Evolutionary conservation across 352 stramenopile genomes (phyloP).

Genomic region (Pythium volutum): DNA sequence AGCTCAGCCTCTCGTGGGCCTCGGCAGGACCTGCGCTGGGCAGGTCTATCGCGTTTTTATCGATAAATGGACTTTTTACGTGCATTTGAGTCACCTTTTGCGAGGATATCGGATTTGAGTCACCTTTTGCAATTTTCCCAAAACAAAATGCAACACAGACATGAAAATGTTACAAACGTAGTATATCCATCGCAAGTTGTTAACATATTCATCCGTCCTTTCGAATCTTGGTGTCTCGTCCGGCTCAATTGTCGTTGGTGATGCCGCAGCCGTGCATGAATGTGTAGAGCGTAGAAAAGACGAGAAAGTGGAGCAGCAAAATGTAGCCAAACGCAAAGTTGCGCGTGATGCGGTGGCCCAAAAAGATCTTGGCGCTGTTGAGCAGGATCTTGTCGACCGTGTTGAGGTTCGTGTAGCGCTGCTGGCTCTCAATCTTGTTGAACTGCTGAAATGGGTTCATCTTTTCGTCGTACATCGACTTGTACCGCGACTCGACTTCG

Average conservation of each 20-base stretch:
- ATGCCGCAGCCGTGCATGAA: conserved; percentile 85
- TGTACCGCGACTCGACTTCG: conserved; percentile 80
- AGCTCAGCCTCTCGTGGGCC: too few relatives aligned
- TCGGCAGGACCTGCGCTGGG: too few relatives aligned
- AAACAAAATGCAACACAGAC: background rate
- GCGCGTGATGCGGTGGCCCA: conserved; percentile 78
- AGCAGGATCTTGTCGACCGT: conserved; percentile 90
- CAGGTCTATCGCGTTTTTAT: too few relatives aligned
- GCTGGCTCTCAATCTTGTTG: conserved; percentile 87
- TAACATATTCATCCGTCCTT: background rate
- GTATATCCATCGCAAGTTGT: conserved; percentile 4
- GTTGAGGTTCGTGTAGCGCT: conserved; percentile 89
- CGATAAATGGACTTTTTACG: too few relatives aligned
- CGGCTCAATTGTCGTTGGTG: conserved; percentile 46
- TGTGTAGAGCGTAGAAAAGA: conserved; percentile 83
- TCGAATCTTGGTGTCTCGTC: too few relatives aligned
- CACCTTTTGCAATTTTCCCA: too few relatives aligned
- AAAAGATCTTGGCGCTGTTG: conserved; percentile 78
- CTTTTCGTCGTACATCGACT: conserved; percentile 87
- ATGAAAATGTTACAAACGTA: conserved; percentile 1
- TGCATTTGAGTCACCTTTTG: too few relatives aligned
- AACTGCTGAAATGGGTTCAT: conserved; percentile 93
- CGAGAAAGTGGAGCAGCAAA: conserved; percentile 81
- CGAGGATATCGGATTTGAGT: too few relatives aligned
- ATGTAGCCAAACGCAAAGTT: conserved; percentile 86